Evolutionary conservation across 1,284 basidiomycete genomes (phyloP), one percentile per base, ranked within the genome.

Genomic region (Calocybe gambosa): DNA sequence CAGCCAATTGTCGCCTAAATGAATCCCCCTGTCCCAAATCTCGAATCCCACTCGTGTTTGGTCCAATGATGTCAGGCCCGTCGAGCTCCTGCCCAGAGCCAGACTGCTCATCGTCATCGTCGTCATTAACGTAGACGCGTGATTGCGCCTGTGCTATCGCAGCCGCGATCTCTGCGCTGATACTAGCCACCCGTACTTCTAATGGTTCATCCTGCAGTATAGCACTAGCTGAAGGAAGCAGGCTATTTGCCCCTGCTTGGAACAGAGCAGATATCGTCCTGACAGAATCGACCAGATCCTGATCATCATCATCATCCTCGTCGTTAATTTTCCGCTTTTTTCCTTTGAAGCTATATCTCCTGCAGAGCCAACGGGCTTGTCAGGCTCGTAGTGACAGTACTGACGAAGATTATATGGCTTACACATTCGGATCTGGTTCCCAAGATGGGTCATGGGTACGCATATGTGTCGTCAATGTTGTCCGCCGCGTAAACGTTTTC

Each of bases 401-500:
- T 34, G 16, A 33, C 12, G 21, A 40, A 42, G 29, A 49, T 39
- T 52, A 26, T 37, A 29, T n/a, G 34, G 72, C 82, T 57, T 62
- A 89, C 87, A 86, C 71, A 56, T 81, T 82, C 20, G 86, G 85
- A 67, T 89, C 84, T 36, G 86, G 83, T 54, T 84, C 82, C 82
- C 84, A 89, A 54, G 70, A 71, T 38, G 87, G 84, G 63, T 89
- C 85, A 61, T 90, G 87, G 25, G 82, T 85, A 49, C 80, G 77
- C 85, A 91, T 89, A 62, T 90, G 87, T 33, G 82, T 77, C 9
- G 84, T 88, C 48, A 90, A 63, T 25, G 86, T 88, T 41, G 86
- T 88, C 48, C 87, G 73, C 47, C 88, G 76, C 20, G 89, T 90
- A 62, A 91, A 91, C 3, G 85, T 88, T 72, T 89, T 90, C 53